A percentile compares a stretch with the other conserved stretches of the same genome.
Evolutionary conservation across 352 stramenopile species (phyloP).

Genomic region (Blastocystis sp.): DNA sequence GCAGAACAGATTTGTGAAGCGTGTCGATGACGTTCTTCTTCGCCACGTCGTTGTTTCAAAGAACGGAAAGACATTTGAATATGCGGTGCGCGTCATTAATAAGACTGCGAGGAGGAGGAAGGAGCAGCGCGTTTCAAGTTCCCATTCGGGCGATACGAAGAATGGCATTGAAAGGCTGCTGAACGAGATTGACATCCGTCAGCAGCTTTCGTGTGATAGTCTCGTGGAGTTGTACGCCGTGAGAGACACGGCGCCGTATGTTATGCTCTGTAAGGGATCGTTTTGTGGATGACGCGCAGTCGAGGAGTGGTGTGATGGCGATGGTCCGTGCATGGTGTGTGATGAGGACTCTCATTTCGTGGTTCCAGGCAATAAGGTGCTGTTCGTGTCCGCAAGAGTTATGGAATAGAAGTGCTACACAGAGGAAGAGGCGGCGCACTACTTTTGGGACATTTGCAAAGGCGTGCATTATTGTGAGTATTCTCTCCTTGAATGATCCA

Average conservation of each 20-base stretch:
- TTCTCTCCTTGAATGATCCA: neutral
- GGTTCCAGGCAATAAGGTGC: neutral
- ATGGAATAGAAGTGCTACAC: neutral
- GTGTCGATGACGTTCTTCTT: neutral
- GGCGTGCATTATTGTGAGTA: conserved; percentile 13
- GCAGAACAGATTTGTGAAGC: neutral
- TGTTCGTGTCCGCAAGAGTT: neutral
- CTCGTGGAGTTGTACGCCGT: conserved; percentile 10
- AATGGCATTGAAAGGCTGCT: conserved; percentile 6
- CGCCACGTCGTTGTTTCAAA: neutral
- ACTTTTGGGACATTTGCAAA: conserved; percentile 15
- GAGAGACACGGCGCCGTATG: neutral
- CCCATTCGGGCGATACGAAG: neutral
- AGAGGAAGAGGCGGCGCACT: conserved; percentile 1
- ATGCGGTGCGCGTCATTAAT: conserved; percentile 18
- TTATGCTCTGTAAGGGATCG: neutral
- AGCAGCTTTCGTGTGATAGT: neutral
- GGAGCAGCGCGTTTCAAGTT: neutral
- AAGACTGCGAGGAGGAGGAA: conserved; percentile 13
- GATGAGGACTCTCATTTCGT: neutral
- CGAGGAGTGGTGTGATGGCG: conserved; percentile 19
- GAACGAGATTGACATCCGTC: neutral
- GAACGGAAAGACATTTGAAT: neutral
- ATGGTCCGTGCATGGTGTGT: conserved; percentile 1
- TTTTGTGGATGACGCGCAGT: neutral